These are phyloP conservation scores for Sclerotiophoma versabilis DNA, from an alignment of 2,329 filamentous ascomycete species.

Conservation along the genomic window DNA sequence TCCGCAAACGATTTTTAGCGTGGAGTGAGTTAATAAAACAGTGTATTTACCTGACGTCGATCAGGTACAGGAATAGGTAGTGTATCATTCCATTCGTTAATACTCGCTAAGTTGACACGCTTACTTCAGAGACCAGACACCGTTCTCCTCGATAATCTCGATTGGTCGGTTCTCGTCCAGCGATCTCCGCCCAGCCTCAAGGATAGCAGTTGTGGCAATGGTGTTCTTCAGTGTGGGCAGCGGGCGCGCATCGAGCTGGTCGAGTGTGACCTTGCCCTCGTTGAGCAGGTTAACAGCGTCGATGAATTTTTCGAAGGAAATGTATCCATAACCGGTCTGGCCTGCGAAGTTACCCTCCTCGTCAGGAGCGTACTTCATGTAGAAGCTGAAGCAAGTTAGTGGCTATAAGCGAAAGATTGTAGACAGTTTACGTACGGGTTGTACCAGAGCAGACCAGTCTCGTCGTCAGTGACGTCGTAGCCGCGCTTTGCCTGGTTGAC, in stretches of 20 bases:
- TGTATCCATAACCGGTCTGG: constrained; percentile 90
- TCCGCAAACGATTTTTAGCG: constrained; percentile 4
- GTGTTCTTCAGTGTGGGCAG: constrained; percentile 89
- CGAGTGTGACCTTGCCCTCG: constrained; percentile 72
- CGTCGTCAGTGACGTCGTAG: constrained; percentile 92
- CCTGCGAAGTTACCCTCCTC: constrained; percentile 94
- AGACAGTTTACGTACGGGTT: constrained; percentile 68
- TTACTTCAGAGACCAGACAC: constrained; percentile 71
- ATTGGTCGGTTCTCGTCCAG: constrained; percentile 83
- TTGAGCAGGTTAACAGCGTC: constrained; percentile 84
- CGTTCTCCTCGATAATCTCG: constrained; percentile 72
- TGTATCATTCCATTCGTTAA: constrained; percentile 14
- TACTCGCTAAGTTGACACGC: neutral
- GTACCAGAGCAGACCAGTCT: constrained; percentile 76
- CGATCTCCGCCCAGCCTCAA: constrained; percentile 84
- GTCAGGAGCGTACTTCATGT: constrained; percentile 93
- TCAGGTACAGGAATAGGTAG: neutral
- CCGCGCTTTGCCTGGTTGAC: constrained; percentile 93
- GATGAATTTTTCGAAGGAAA: constrained; percentile 95
- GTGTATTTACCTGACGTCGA: constrained; percentile 3
- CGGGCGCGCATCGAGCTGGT: constrained; percentile 79
- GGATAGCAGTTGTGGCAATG: constrained; percentile 87
- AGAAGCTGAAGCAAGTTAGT: constrained; percentile 64
- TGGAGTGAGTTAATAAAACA: constrained; percentile 1
- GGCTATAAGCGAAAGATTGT: neutral